Percentiles rank a stretch among this genome's conserved stretches.
Evolutionary conservation across 2,329 filamentous ascomycete genomes (phyloP).

Genomic region (Alternaria arbusti): DNA sequence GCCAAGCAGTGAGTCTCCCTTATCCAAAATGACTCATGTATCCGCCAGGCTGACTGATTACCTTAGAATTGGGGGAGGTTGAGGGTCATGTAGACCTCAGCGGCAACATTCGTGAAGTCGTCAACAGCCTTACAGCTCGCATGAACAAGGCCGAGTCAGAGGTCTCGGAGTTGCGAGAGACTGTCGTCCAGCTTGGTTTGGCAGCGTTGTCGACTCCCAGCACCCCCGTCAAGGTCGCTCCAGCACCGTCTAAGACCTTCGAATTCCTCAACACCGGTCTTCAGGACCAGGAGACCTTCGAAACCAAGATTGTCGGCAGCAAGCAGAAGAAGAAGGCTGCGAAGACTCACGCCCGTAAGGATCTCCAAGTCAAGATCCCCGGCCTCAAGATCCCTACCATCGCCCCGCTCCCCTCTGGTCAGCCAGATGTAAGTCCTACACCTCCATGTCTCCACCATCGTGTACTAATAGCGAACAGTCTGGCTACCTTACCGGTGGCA

Average conservation of each 20-base stretch:
- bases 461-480: not conserved
- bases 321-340: not conserved
- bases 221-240: not conserved
- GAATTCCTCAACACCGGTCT: not conserved
- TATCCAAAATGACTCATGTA: not conserved
- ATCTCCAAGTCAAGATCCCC: slow-evolving; percentile 17
- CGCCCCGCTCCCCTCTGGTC: slow-evolving; percentile 12
- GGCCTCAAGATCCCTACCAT: not conserved
- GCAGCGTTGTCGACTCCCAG: not conserved
- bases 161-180: slow-evolving; percentile 55
- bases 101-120: not conserved
- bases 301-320: not conserved
- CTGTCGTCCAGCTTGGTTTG: not conserved
- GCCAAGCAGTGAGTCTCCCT: not conserved
- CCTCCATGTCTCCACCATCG: not conserved
- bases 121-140: slow-evolving; percentile 75
- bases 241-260: not conserved
- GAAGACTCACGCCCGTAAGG: slow-evolving; percentile 12
- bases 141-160: slow-evolving; percentile 92
- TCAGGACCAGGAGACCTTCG: not conserved
- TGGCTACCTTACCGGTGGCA: not conserved
- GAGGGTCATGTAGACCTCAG: slow-evolving; percentile 1
- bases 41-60: not conserved
- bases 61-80: not conserved
- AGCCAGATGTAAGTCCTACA: slow-evolving; percentile 12